Base-by-base conservation (phyloP, 2,329 filamentous ascomycete genomes). In the Botryotinia globosa region DNA sequence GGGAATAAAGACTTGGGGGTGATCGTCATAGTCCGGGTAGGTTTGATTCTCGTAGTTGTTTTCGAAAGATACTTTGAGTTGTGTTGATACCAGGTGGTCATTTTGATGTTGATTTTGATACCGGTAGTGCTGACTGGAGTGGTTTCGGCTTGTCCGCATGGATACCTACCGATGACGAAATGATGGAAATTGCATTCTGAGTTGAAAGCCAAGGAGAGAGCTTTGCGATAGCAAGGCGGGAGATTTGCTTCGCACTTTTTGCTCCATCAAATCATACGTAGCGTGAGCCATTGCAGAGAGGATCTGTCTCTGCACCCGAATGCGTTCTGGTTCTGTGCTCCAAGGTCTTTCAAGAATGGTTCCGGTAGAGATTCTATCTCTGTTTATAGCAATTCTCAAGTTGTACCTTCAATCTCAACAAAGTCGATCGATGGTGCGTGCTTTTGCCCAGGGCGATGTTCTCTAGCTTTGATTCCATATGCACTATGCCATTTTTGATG, bases 391-490 rank as follows among this genome's bases (percentile, higher is more conserved):
- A 75, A 78, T 54, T 77, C 25, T 69, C 51, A 70, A 73, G 65
- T 77, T 39, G 74, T 66, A 58, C 74, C 74, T 70, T 75, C 75
- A 64, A 63, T 59, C 3, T 76, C 77, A 63, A 75, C 76, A 37
- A 78, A 66, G 72, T 79, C 75, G 59, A 77, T 76, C 12, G 78
- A 69, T 20, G 78, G n/a, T 75, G 29, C 5, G 20, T 37, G 22
- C 63, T 63, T 62, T 6, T 69, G 70, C 68, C 75, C 45, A 78
- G 59, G 42, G 77, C 72, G 56, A 77, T 74, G 32, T 79, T 78
- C 44, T 22, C 63, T 37, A 74, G 75, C 64, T 79, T 37, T 37
- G 77, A 65, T 73, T 79, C 77, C 74, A 79, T 77, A 71, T 79
- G 73, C 10, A 75, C 63, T 61, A 78, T 73, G 25, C 73, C 74